Evolutionary conservation across 2,329 filamentous ascomycete genomes (phyloP).

Genomic region (Pseudophaeomoniella oleicola): DNA sequence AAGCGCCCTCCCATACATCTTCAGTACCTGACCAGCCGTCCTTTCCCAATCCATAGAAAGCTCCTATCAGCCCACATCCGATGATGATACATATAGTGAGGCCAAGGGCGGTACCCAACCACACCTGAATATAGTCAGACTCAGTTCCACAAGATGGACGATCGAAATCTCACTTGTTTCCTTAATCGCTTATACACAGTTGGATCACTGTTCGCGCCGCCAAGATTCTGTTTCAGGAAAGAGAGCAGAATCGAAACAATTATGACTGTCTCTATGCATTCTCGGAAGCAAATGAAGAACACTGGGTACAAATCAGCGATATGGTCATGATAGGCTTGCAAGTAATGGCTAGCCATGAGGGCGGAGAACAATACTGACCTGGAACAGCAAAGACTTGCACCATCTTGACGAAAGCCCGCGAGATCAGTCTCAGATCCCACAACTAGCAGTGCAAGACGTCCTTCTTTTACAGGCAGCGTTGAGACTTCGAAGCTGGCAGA

Average conservation of each 20-base stretch:
- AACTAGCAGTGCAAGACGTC: no score
- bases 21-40: constrained; percentile 55
- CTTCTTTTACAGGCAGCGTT: no score
- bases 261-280: constrained; percentile 68
- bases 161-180: constrained; percentile 38
- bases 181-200: constrained; percentile 52
- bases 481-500: no score
- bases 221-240: constrained; percentile 70
- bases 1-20: constrained; percentile 68
- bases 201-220: constrained; percentile 47
- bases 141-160: neutral
- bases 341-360: neutral
- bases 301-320: constrained; percentile 26
- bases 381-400: constrained; percentile 61
- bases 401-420: constrained; percentile 35
- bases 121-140: constrained; percentile 36
- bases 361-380: constrained; percentile 19
- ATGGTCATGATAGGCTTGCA: no score
- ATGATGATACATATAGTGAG: constrained; percentile 51
- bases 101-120: constrained; percentile 50
- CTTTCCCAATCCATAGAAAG: constrained; percentile 56
- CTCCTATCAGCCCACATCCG: constrained; percentile 53
- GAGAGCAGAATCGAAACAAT: constrained; percentile 77
- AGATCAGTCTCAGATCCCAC: no score
- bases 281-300: constrained; percentile 84